Conservation (phyloP, 2,329 filamentous ascomycete species). For the Aureobasidium sp. region DNA sequence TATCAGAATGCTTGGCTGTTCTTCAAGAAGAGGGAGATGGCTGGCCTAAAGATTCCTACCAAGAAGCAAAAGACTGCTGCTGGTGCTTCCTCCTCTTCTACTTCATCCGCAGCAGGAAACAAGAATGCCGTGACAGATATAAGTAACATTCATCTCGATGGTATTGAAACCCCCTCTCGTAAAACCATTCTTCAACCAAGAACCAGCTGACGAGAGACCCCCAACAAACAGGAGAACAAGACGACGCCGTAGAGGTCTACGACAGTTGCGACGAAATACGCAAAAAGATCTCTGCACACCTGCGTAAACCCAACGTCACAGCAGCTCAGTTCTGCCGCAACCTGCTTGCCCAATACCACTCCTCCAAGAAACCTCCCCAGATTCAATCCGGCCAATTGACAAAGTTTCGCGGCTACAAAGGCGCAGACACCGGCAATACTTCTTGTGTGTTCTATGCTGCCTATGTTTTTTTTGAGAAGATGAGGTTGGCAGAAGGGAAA, state of each 20-base stretch:
- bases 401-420: constrained; percentile 45
- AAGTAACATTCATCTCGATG: constrained; percentile 14
- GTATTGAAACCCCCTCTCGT: neutral
- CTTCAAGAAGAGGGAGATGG: constrained; percentile 46
- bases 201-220: neutral
- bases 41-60: constrained; percentile 35
- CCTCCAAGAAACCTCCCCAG: constrained; percentile 25
- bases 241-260: constrained; percentile 41
- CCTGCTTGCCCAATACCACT: constrained; percentile 35
- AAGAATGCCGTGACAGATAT: constrained; percentile 12
- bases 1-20: constrained; percentile 27
- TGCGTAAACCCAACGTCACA: constrained; percentile 41
- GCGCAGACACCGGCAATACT: constrained; percentile 41
- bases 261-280: constrained; percentile 53
- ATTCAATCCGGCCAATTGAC: constrained; percentile 40
- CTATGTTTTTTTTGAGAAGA: constrained; percentile 54
- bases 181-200: neutral
- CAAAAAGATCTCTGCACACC: constrained; percentile 46
- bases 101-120: neutral
- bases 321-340: constrained; percentile 46
- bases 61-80: constrained; percentile 32
- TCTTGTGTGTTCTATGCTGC: constrained; percentile 44
- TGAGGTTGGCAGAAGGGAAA: constrained; percentile 44
- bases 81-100: constrained; percentile 8
- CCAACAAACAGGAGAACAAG: constrained; percentile 35